Percentiles rank a stretch among this genome's conserved stretches.
Conservation (phyloP, 768 basidiomycete genomes). For the Lactifluus hygrophoroides region DNA sequence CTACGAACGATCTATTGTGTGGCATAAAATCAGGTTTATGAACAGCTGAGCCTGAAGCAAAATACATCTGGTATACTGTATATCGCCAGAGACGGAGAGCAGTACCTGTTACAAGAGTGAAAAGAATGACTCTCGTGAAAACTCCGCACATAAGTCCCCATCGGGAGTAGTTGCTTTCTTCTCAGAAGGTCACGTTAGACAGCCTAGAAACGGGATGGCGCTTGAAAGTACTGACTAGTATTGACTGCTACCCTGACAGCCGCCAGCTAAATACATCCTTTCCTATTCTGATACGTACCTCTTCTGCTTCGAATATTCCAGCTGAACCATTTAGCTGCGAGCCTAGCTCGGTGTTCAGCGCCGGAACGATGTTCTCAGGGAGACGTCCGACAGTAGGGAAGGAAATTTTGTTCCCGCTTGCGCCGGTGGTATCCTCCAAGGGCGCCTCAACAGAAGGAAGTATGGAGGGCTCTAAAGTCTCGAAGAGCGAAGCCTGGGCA, state of each 20-base stretch:
- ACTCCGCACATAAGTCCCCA: too few species aligned
- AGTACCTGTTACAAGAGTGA: too few species aligned
- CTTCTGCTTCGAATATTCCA: not conserved
- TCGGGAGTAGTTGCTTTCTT: too few species aligned
- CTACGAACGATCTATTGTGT: too few species aligned
- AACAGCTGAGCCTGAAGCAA: too few species aligned
- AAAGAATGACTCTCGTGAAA: too few species aligned
- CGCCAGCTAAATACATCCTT: constrained; percentile 4
- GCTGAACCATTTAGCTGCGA: not conserved
- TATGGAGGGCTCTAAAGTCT: not conserved
- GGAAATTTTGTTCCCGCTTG: not conserved
- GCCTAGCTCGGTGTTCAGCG: not conserved
- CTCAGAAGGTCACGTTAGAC: not conserved
- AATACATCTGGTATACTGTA: too few species aligned
- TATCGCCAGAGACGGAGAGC: too few species aligned
- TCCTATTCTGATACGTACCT: constrained; percentile 6
- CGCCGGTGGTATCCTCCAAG: not conserved
- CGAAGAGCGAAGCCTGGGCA: not conserved
- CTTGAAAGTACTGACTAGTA: too few species aligned
- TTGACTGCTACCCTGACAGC: not conserved
- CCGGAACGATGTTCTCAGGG: not conserved
- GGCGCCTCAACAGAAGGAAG: not conserved
- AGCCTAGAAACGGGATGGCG: not conserved
- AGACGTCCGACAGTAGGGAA: not conserved
- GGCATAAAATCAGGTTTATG: too few species aligned